A percentile compares a stretch with the other conserved stretches of the same genome.
Evolutionary conservation across 495 filamentous ascomycete species (phyloP).

Genomic region (Aspergillus funiculosus): DNA sequence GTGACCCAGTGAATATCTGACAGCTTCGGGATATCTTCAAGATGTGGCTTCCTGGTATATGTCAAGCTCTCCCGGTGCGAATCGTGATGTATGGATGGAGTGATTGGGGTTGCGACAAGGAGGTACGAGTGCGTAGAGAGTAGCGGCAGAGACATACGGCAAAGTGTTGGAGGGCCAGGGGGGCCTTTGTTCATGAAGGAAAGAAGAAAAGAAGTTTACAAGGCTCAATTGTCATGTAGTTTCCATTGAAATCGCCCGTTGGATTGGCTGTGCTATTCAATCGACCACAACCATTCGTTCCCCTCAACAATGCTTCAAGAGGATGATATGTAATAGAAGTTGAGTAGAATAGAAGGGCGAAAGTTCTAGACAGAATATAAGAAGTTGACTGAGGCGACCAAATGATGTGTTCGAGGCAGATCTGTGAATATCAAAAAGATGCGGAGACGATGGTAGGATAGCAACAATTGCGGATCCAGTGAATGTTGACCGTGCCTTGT

Average conservation of each 20-base stretch:
- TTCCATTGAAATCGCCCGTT: slow-evolving; percentile 15
- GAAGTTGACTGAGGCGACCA: slow-evolving; percentile 6
- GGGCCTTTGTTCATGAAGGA: neutral
- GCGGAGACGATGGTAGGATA: slow-evolving; percentile 9
- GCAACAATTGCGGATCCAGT: slow-evolving; percentile 18
- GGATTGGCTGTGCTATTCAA: slow-evolving; percentile 1
- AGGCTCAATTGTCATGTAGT: slow-evolving; percentile 14
- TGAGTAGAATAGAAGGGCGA: neutral
- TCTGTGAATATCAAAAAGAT: slow-evolving; percentile 12
- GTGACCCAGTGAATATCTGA: slow-evolving; percentile 30
- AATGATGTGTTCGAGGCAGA: slow-evolving; percentile 1
- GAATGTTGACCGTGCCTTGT: slow-evolving; percentile 25
- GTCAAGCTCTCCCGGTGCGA: slow-evolving; percentile 17
- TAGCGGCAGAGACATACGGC: slow-evolving; percentile 37
- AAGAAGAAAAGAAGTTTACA: neutral
- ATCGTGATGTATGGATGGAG: slow-evolving; percentile 23
- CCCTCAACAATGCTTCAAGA: neutral
- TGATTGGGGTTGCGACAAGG: slow-evolving; percentile 26
- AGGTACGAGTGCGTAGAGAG: slow-evolving; percentile 25
- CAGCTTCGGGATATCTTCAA: slow-evolving; percentile 18
- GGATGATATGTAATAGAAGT: neutral
- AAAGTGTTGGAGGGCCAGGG: neutral
- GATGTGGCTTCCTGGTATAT: slow-evolving; percentile 15
- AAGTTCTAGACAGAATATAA: slow-evolving; percentile 1
- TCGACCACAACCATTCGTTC: neutral